Conservation (phyloP, 202 grass and related monocot genomes). For the Elaeis oleifera region DNA sequence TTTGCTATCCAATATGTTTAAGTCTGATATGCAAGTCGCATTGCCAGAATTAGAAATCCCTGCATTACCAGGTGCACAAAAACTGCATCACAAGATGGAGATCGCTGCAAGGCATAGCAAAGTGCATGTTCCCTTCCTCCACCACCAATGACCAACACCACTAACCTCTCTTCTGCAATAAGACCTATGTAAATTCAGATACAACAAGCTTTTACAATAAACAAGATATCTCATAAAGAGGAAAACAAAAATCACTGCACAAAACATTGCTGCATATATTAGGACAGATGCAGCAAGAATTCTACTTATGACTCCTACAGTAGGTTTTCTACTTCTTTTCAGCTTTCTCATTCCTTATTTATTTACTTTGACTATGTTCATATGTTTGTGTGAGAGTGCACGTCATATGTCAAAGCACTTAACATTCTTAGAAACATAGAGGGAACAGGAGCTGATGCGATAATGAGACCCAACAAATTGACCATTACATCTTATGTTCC, state of each 20-base stretch:
- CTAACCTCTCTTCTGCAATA: constrained; percentile 40
- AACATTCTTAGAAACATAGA: too few species aligned
- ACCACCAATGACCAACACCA: constrained; percentile 59
- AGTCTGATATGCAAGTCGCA: constrained; percentile 46
- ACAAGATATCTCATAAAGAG: not conserved
- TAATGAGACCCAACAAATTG: too few species aligned
- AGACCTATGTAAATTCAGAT: not conserved
- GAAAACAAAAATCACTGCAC: not conserved
- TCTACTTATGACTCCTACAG: not conserved
- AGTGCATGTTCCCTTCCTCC: constrained; percentile 78
- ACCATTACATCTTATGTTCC: too few species aligned
- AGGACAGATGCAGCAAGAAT: not conserved
- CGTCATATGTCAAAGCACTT: too few species aligned
- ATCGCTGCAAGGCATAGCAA: constrained; percentile 58
- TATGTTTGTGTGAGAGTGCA: too few species aligned
- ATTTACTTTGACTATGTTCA: too few species aligned
- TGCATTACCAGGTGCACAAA: constrained; percentile 68
- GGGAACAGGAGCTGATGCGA: too few species aligned
- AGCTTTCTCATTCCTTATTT: too few species aligned
- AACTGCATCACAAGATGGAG: constrained; percentile 51
- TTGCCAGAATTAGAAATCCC: constrained; percentile 62
- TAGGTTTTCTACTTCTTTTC: too few species aligned
- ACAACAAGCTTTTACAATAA: not conserved
- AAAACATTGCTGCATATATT: not conserved
- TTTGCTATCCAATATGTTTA: constrained; percentile 46